Conservation (phyloP, 345 rosid species). For the Citrus medica region DNA sequence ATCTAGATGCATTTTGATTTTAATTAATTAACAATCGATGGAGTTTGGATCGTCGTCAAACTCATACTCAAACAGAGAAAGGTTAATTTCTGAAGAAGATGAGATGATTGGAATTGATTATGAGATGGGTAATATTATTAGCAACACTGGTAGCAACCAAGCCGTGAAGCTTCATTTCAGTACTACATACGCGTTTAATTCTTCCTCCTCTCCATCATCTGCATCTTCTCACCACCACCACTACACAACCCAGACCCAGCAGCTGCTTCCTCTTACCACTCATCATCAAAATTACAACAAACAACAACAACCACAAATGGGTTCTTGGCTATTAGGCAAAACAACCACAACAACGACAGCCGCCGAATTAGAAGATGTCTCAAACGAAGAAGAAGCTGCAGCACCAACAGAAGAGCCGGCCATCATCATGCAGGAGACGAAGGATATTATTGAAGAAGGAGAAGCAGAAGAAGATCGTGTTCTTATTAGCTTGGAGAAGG, state of each 20-base stretch:
- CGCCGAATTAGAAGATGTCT: constrained; percentile 16
- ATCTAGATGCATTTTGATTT: neutral
- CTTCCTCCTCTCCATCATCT: constrained; percentile 32
- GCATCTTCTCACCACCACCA: constrained; percentile 11
- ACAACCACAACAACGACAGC: neutral
- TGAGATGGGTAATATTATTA: constrained; percentile 12
- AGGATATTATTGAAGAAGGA: neutral
- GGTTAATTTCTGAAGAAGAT: constrained; percentile 25
- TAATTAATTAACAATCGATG: constrained; percentile 12
- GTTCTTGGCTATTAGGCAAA: constrained; percentile 27
- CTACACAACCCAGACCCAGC: constrained; percentile 20
- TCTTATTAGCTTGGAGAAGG: constrained; percentile 30
- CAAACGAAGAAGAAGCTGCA: neutral
- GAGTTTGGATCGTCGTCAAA: constrained; percentile 17
- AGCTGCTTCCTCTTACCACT: constrained; percentile 8
- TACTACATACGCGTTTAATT: constrained; percentile 10
- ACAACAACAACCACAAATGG: constrained; percentile 20
- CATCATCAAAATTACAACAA: constrained; percentile 2
- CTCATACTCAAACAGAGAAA: constrained; percentile 5
- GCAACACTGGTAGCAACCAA: neutral
- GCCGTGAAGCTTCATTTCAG: constrained; percentile 16
- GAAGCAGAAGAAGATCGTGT: constrained; percentile 13
- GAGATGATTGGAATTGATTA: neutral
- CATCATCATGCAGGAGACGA: too few relatives aligned
- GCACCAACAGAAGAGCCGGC: neutral